A percentile compares a stretch with the other conserved stretches of the same genome.
phyloP scores from a whole-genome alignment of 1,284 basidiomycete genomes.

The Fomitopsis schrenkii region DNA sequence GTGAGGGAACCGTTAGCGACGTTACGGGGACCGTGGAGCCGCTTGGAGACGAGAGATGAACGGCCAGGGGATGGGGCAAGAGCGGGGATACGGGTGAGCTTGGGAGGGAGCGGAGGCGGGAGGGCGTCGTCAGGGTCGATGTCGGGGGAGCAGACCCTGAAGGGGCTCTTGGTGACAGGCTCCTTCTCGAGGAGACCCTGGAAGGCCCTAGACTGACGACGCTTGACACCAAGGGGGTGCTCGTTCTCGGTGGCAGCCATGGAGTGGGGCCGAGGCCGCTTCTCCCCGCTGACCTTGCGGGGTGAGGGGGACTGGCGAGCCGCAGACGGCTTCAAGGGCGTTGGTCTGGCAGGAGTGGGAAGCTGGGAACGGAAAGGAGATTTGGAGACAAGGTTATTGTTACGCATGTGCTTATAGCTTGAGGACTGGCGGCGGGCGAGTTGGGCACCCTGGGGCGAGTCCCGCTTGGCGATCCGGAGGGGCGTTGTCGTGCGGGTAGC shows the following conservation, averaged over 20 bases:
- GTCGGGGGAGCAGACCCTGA: slow-evolving; percentile 36
- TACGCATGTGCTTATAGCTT: slow-evolving; percentile 79
- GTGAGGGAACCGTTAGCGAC: slow-evolving; percentile 43
- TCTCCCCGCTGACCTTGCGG: slow-evolving; percentile 68
- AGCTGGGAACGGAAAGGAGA: slow-evolving; percentile 82
- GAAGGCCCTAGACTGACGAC: slow-evolving; percentile 72
- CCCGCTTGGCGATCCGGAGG: slow-evolving; percentile 69
- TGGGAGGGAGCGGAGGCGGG: slow-evolving; percentile 25
- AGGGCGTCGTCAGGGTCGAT: slow-evolving; percentile 25
- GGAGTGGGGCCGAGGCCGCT: slow-evolving; percentile 62
- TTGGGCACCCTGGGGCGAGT: slow-evolving; percentile 36
- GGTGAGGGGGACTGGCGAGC: slow-evolving; percentile 39
- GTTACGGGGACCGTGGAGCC: slow-evolving; percentile 78
- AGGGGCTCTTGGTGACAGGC: slow-evolving; percentile 85
- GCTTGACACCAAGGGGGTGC: slow-evolving; percentile 63
- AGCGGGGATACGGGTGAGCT: slow-evolving; percentile 16
- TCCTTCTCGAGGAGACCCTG: slow-evolving; percentile 70
- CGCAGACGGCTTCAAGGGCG: not conserved
- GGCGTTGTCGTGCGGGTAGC: slow-evolving; percentile 38
- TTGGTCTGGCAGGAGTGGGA: slow-evolving; percentile 31
- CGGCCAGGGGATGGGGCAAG: slow-evolving; percentile 51
- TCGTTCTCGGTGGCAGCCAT: slow-evolving; percentile 72
- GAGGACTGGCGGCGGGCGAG: slow-evolving; percentile 73
- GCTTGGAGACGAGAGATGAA: slow-evolving; percentile 74
- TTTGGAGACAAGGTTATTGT: slow-evolving; percentile 82